These are phyloP conservation scores for Mortierella sp. DNA, from an alignment of 371 early-diverging fungal genomes.

Conservation along the genomic window DNA sequence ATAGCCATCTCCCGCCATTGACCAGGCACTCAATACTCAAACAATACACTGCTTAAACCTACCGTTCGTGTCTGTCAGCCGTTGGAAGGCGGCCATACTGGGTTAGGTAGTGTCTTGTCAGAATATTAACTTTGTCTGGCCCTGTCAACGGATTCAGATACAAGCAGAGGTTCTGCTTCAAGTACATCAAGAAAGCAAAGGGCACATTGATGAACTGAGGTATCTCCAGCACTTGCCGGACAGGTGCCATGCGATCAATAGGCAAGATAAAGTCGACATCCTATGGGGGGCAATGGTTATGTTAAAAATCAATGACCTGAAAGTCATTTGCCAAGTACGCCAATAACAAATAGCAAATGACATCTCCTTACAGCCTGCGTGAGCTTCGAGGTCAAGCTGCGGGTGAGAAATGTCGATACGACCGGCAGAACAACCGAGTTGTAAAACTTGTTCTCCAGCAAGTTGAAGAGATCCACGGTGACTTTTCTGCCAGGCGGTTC, in stretches of 20 bases:
- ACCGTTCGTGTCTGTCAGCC: constrained; percentile 34
- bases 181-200: constrained; percentile 68
- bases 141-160: constrained; percentile 64
- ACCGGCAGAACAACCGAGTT: constrained; percentile 71
- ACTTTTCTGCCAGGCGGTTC: constrained; percentile 72
- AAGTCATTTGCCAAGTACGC: no score
- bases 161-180: constrained; percentile 71
- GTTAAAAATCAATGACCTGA: not conserved
- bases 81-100: constrained; percentile 53
- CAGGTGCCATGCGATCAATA: constrained; percentile 56
- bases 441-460: constrained; percentile 72
- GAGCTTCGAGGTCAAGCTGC: constrained; percentile 75
- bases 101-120: constrained; percentile 62
- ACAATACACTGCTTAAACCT: constrained; percentile 7
- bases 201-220: constrained; percentile 67
- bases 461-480: constrained; percentile 71
- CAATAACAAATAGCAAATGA: not conserved
- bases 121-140: constrained; percentile 62
- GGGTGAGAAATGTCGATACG: constrained; percentile 75
- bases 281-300: constrained; percentile 30
- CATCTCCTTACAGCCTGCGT: constrained; percentile 65
- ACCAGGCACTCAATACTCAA: no score
- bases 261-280: constrained; percentile 78
- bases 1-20: no score
- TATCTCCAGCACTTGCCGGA: constrained; percentile 57